A percentile compares a stretch with the other conserved stretches of the same genome.
These are phyloP conservation scores for Fagopyrum homotropicum DNA, from an alignment of 148 eudicot species.

Conservation along the genomic window DNA sequence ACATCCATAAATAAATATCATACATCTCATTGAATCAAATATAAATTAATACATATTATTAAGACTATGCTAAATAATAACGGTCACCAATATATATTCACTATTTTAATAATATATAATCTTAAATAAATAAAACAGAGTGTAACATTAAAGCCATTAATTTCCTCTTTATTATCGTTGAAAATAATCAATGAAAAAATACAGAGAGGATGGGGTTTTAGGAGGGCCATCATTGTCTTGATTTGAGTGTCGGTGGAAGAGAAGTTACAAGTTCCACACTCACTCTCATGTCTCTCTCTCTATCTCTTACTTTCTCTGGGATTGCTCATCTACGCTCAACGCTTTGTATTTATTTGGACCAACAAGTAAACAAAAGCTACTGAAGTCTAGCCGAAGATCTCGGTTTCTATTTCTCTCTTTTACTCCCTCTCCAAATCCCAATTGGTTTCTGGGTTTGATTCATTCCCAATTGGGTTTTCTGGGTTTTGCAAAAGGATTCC, in stretches of 20 bases:
- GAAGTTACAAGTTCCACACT: slow-evolving; percentile 5
- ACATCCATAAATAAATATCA: too few relatives aligned
- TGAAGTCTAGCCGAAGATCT: neutral
- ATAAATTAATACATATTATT: too few relatives aligned
- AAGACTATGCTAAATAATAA: too few relatives aligned
- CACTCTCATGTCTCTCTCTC: slow-evolving; percentile 8
- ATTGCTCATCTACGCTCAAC: neutral
- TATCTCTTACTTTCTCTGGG: neutral
- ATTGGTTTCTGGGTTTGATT: slow-evolving; percentile 12
- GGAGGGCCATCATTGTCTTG: slow-evolving; percentile 4
- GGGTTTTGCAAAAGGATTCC: neutral
- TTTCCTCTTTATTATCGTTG: neutral
- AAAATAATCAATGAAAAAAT: neutral
- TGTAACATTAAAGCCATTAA: neutral
- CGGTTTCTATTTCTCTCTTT: neutral
- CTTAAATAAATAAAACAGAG: too few relatives aligned
- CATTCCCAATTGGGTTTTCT: slow-evolving; percentile 5
- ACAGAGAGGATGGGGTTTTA: neutral
- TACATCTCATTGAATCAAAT: too few relatives aligned
- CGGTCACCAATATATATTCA: too few relatives aligned
- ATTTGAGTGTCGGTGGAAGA: slow-evolving; percentile 9
- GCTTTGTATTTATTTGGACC: neutral
- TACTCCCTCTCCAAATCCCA: neutral
- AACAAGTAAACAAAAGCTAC: slow-evolving; percentile 3
- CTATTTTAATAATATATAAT: too few relatives aligned